Base-by-base conservation (phyloP, 2,329 filamentous ascomycete genomes). In the Botrytis deweyae region DNA sequence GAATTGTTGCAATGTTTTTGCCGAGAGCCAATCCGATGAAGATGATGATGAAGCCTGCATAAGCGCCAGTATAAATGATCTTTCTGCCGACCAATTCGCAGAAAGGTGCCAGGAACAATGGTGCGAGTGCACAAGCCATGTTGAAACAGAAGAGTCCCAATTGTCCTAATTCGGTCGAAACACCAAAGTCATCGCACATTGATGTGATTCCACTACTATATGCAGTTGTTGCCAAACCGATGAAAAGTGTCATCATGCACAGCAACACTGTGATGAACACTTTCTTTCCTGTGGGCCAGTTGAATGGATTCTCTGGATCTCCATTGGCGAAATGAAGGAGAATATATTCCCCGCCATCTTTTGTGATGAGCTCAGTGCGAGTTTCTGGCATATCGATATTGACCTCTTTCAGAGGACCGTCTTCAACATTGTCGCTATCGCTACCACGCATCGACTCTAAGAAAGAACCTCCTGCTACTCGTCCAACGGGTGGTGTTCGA, bases 31-130 rank as follows among this genome's bases (percentile, higher is more conserved):
- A 80, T 0, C 93, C 93, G 12, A 92, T 81, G 62, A 77, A 81
- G 0, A 81, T 78, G 0, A 80, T 73, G 18, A 80, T 79, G 70
- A 88, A 82, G 12, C 80, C 74, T 0, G 80, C 76, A 0, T 82
- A 83, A 25, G 92, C 91, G 1, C 86, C 85, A 44, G 94, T 86
- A 78, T 97, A 95, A 61, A 97, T 92, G 0, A 94, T 92, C 70
- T 92, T 89, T 10, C 94, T 88, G 9, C 94, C 94, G 81, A 95
- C 93, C 79, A 96, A 91, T 82, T 97, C 94, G 4, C 91, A 94
- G 76, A 97, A 91, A 0, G 94, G 94, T 0, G 94, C 94, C 0
- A 97, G 86, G 3, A 93, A 87, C 92, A 97, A 96, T 0, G 94
- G 94, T 0, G 93, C 92, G n/a, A 94, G 80, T 1, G 84, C 90